These are phyloP conservation scores for Guillardia theta DNA, from an alignment of 78 protist genomes.

Conservation along the genomic window DNA sequence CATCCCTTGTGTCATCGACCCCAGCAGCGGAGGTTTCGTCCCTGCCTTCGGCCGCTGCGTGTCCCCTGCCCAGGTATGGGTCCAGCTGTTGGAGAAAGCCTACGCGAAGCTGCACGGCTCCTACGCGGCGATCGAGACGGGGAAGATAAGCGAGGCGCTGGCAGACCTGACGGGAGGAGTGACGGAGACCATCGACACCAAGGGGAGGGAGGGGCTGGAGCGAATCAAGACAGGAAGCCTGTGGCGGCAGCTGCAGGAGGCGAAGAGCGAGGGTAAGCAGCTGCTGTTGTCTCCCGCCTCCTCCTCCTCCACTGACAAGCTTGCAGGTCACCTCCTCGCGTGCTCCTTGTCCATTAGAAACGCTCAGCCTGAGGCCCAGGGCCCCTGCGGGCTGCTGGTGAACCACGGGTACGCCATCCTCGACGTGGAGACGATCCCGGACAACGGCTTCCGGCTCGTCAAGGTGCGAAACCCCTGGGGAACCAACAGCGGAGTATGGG, in stretches of 20 bases:
- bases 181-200: background rate
- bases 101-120: conserved; percentile 60
- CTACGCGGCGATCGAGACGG: conserved; percentile 15
- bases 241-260: no score
- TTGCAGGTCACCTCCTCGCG: background rate
- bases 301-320: no score
- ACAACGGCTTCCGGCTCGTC: background rate
- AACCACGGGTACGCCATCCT: background rate
- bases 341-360: background rate
- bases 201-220: no score
- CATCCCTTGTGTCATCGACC: background rate
- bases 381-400: background rate
- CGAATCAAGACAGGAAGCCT: background rate
- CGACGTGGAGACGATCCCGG: background rate
- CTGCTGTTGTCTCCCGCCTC: no score
- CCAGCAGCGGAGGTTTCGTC: background rate
- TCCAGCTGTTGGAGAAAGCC: conserved; percentile 50
- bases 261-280: no score
- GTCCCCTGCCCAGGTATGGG: conserved; percentile 31
- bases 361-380: background rate
- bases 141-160: background rate
- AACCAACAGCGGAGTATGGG: background rate
- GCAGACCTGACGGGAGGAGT: conserved; percentile 37
- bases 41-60: background rate
- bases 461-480: background rate